Conservation (phyloP, 306 rosid species). For the Sesbania bispinosa region DNA sequence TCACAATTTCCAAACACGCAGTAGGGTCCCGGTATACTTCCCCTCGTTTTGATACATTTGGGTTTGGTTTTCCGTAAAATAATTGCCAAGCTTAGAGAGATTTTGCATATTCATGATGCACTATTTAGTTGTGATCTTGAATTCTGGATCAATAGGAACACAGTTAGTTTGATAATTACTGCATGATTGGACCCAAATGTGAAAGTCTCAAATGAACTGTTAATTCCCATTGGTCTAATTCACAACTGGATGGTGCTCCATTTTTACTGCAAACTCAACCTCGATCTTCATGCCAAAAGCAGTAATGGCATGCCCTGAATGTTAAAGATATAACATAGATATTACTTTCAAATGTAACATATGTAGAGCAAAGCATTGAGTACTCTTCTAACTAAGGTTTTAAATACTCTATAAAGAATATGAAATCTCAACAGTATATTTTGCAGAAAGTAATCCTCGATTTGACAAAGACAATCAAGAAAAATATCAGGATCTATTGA, state of each 20-base stretch:
- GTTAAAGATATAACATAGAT: background rate
- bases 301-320: background rate
- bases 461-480: too few relatives aligned
- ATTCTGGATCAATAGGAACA: background rate
- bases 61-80: too few relatives aligned
- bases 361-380: too few relatives aligned
- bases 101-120: background rate
- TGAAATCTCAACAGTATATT: too few relatives aligned
- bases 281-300: background rate
- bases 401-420: too few relatives aligned
- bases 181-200: background rate
- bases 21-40: background rate
- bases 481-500: too few relatives aligned
- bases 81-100: background rate
- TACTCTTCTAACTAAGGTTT: too few relatives aligned
- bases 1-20: background rate
- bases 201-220: background rate
- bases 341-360: conserved; percentile 2
- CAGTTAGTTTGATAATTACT: background rate
- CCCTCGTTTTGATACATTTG: too few relatives aligned
- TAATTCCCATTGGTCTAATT: background rate
- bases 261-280: background rate
- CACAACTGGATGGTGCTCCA: background rate
- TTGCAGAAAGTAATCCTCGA: too few relatives aligned
- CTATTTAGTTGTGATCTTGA: background rate